Conservation (phyloP, 257 asterid genomes). For the Ophiorrhiza pumila region DNA sequence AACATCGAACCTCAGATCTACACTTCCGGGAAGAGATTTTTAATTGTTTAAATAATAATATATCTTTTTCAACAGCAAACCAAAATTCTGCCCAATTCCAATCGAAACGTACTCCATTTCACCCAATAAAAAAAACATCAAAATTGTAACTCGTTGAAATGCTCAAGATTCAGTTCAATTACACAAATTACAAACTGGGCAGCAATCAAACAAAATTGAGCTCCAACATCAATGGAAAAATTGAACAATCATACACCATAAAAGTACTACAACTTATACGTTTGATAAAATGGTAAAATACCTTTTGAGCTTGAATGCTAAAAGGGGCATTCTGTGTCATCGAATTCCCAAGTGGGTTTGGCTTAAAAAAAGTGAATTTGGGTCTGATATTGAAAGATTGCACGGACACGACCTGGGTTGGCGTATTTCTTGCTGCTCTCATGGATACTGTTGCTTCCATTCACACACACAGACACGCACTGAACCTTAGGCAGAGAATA, state of each 20-base stretch:
- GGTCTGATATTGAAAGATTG: conserved; percentile 26
- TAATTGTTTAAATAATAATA: no score
- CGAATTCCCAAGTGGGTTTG: conserved; percentile 23
- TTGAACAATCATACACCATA: neutral
- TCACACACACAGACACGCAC: neutral
- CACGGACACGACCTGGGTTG: conserved; percentile 16
- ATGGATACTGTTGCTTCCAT: conserved; percentile 32
- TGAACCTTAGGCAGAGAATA: no score
- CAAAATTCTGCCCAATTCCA: neutral
- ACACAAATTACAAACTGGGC: neutral
- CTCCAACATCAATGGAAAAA: neutral
- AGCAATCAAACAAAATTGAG: neutral
- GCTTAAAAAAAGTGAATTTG: conserved; percentile 29
- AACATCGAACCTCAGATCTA: conserved; percentile 42
- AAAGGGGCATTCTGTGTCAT: conserved; percentile 8
- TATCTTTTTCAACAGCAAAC: no score
- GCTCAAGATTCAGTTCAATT: neutral
- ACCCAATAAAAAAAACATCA: neutral
- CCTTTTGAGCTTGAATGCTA: conserved; percentile 63
- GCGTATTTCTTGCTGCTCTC: conserved; percentile 21
- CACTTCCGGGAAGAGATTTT: no score
- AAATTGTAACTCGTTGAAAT: neutral
- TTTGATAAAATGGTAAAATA: conserved; percentile 14
- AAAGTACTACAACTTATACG: neutral
- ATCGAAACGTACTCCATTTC: neutral